Evolutionary conservation across 2,329 filamentous ascomycete genomes (phyloP), one percentile per base, ranked within the genome.

Genomic region (Sporothrix sp.): DNA sequence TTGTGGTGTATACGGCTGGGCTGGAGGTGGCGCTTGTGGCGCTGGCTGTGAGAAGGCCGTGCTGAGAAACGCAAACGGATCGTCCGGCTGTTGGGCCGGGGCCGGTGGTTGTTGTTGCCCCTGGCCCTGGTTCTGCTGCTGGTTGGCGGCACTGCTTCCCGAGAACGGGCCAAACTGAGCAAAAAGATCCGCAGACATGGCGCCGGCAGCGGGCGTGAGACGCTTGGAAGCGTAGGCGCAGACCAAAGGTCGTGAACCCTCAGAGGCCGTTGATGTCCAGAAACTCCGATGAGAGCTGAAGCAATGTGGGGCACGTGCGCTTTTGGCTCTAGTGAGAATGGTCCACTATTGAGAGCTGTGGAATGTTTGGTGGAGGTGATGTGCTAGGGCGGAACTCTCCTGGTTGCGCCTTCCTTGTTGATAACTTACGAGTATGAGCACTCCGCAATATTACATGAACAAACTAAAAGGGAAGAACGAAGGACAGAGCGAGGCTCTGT

Each of bases 141-240:
- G 60, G 14, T 58, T 54, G 32, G 10, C 23, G 59, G 58, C 23
- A 40, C 63, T 56, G 54, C 60, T 63, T 50, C 62, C 65, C 48
- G 74, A 70, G 57, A 71, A 67, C 58, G 67, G 69, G 59, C 75
- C 78, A 58, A 84, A 82, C 57, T 79, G 76, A 50, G 78, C 79
- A 60, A 83, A 79, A 52, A 84, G 73, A 64, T 83, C 79, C 55
- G 79, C 77, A 58, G 80, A 84, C 79, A 83, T 84, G 54, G 32
- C 57, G 51, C 13, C 20, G 10, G 16, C 25, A 10, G 5, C 10
- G 13, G 13, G 14, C 14, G 20, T 13, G 13, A 5, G 18, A 11
- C 7, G 11, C 35, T 23, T 23, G 30, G 32, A 5, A 11, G 32
- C 11, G 35, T 23, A 23, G 11, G 38, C 27, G 30, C 37, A 16